Evolutionary conservation across 805 yeast species (phyloP), one percentile per base, ranked within the genome.

Genomic region (Grigorovia humatica): DNA sequence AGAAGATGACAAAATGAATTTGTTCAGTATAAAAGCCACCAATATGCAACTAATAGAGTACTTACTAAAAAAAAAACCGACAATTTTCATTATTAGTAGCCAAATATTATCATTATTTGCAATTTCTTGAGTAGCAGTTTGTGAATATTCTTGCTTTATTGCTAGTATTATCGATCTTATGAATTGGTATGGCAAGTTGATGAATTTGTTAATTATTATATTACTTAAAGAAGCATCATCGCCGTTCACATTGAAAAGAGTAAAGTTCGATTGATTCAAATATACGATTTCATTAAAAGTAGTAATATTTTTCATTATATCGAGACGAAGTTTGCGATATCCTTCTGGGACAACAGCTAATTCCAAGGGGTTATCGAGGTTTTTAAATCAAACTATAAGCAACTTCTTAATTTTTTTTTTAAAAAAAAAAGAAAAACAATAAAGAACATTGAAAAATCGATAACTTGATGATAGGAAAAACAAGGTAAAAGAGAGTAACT

Each of bases 11-110:
- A 79, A 75, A 18, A 76, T 71, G 5, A 82, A 76, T 56, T 85
- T 65, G 63, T 82, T 82, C 56, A 82, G 66, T 3, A 80, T 57
- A 6, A 82, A 69, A 0, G 85, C 85, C 57, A 81, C 78, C 6
- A 75, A 61, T 74, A 81, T 75, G 62, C 86, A 81, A 43, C 72
- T 70, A 29, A 74, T 65, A 2, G 81, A 77, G 59, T 75, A 78
- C 1, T 76, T 75, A 18, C 79, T 74, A 18, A 75, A 64, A 55
- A 79, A 74, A 57, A 77, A 78, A 19, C 72, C 67, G 48, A 75
- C n/a, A 2, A 38, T 3, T 13, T n/a, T n/a, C 42, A 38, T 38
- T 13, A 38, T 7, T 7, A 15, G n/a, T 38, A 38, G 3, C 42
- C 42, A 38, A 9, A 38, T 15, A 38, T 15, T n/a, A 15, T 46